A percentile compares a stretch with the other conserved stretches of the same genome.
Evolutionary conservation across 176 grass and related monocot species (phyloP).

Genomic region (Zea luxurians): DNA sequence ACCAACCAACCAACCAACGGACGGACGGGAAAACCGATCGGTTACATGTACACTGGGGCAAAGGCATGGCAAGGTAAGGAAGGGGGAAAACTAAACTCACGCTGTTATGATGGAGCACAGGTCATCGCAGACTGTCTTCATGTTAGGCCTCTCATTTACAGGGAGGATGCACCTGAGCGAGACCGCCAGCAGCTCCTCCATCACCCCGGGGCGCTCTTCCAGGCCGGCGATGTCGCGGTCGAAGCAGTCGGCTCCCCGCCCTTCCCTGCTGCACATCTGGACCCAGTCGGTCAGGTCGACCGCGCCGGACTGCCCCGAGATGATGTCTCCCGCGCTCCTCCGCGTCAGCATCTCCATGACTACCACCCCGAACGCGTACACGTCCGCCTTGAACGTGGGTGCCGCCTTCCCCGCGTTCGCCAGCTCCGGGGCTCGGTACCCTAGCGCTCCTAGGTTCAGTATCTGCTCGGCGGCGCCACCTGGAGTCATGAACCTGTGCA

Average conservation of each 20-base stretch:
- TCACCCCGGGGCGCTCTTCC: conserved; percentile 82
- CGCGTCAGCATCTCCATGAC: conserved; percentile 87
- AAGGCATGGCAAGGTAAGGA: too few relatives aligned
- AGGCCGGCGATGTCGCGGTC: conserved; percentile 87
- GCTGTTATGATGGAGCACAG: conserved; percentile 83
- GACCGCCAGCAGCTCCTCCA: conserved; percentile 83
- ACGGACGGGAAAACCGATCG: conserved; percentile 42
- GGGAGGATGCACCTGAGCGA: conserved; percentile 89
- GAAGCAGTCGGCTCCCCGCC: conserved; percentile 89
- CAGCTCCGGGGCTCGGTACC: conserved; percentile 81
- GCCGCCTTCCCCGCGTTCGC: conserved; percentile 56
- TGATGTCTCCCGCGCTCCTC: conserved; percentile 92
- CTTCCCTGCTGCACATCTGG: conserved; percentile 95
- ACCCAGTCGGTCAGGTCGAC: conserved; percentile 99
- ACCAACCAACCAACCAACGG: conserved; percentile 13
- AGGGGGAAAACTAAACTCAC: conserved; percentile 56
- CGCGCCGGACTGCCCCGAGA: conserved; percentile 81
- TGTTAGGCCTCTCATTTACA: conserved; percentile 98
- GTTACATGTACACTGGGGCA: conserved; percentile 69
- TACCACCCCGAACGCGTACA: conserved; percentile 88
- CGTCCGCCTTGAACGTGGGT: conserved; percentile 73
- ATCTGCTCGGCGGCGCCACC: conserved; percentile 73
- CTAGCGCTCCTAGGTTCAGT: conserved; percentile 81
- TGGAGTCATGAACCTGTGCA: conserved; percentile 83
- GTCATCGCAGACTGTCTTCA: conserved; percentile 81